These are phyloP conservation scores for Lactarius sp. DNA, from an alignment of 768 basidiomycete genomes.

Conservation along the genomic window DNA sequence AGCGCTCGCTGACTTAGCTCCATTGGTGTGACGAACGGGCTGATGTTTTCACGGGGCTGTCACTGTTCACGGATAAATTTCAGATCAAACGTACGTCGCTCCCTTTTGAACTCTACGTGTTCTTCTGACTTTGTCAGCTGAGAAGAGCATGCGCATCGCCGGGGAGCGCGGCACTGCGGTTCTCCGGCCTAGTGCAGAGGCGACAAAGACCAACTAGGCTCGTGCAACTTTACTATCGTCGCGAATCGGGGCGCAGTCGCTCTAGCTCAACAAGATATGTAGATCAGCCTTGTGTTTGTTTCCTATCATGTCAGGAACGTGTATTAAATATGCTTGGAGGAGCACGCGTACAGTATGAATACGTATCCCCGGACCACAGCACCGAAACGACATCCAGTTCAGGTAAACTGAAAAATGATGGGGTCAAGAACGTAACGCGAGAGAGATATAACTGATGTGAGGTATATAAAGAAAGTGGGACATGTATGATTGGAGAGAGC, in stretches of 20 bases:
- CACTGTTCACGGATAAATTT: constrained; percentile 8
- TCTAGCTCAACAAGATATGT: background rate
- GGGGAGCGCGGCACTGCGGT: constrained; percentile 49
- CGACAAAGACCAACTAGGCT: constrained; percentile 36
- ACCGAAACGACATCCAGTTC: background rate
- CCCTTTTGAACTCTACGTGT: background rate
- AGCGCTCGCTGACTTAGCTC: background rate
- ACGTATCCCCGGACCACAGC: background rate
- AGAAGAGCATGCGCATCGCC: constrained; percentile 48
- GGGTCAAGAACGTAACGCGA: background rate
- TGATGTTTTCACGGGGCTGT: constrained; percentile 4
- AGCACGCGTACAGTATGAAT: background rate
- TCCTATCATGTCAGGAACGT: background rate
- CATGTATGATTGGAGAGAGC: background rate
- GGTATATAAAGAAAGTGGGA: background rate
- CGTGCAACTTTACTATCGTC: constrained; percentile 45
- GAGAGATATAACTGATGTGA: background rate
- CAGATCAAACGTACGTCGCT: background rate
- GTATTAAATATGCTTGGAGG: background rate
- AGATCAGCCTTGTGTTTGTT: background rate
- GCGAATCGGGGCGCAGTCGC: constrained; percentile 33
- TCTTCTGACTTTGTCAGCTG: constrained; percentile 32
- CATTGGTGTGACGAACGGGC: background rate
- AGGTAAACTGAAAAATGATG: background rate
- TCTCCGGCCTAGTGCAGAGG: constrained; percentile 42